These are phyloP conservation scores for Pseudohalonectria lignicola DNA, from an alignment of 2,329 filamentous ascomycete species.

Conservation along the genomic window DNA sequence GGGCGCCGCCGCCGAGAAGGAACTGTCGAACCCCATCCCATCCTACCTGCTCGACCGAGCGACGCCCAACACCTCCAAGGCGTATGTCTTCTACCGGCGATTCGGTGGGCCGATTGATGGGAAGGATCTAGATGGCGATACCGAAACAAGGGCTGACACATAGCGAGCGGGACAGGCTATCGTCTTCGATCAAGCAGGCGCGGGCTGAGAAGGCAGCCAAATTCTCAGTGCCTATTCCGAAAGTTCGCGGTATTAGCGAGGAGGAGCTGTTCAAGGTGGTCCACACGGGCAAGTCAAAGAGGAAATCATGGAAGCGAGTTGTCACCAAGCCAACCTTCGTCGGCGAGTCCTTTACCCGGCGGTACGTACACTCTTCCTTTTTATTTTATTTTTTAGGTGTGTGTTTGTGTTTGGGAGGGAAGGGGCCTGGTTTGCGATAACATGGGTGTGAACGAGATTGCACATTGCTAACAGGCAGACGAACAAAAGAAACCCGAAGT, in stretches of 20 bases:
- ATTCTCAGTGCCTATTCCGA: conserved; percentile 84
- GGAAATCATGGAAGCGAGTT: conserved; percentile 59
- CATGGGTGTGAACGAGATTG: no score
- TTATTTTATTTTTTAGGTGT: not conserved
- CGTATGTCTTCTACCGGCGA: conserved; percentile 3
- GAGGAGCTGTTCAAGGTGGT: conserved; percentile 80
- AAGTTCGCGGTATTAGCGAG: conserved; percentile 86
- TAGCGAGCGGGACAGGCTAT: no score
- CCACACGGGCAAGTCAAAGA: conserved; percentile 65
- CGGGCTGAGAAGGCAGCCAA: conserved; percentile 86
- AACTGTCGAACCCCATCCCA: conserved; percentile 71
- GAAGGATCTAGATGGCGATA: no score
- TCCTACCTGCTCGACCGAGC: conserved; percentile 88
- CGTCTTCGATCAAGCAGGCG: conserved; percentile 90
- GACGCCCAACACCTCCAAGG: conserved; percentile 26
- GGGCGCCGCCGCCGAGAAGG: conserved; percentile 65
- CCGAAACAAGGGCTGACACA: no score
- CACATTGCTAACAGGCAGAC: no score
- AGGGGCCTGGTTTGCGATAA: no score
- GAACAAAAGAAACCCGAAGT: conserved; percentile 9
- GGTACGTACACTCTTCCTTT: not conserved
- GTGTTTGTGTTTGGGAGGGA: no score
- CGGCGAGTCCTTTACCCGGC: conserved; percentile 68
- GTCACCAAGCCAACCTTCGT: conserved; percentile 83
- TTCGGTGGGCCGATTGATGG: not conserved